Percentiles rank a stretch among this genome's conserved stretches.
phyloP scores from a whole-genome alignment of 1,284 basidiomycete genomes.

The Ceratobasidium sp. region DNA sequence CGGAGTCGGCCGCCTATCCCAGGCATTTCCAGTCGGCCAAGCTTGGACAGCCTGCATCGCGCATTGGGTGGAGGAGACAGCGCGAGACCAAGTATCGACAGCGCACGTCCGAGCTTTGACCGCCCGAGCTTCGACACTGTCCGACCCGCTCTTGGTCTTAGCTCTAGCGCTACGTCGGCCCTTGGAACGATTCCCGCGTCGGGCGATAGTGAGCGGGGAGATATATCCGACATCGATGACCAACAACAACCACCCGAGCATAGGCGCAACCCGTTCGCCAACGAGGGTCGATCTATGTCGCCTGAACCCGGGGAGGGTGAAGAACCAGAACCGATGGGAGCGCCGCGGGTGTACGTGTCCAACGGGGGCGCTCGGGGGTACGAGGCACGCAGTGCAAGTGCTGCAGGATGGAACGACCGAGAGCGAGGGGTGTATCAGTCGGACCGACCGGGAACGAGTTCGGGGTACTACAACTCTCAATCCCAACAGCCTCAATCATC shows the following conservation, averaged over 20 bases:
- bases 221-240: conserved; percentile 2
- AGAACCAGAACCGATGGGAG: neutral
- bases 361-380: neutral
- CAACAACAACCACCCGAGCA: neutral
- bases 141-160: neutral
- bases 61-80: conserved; percentile 17
- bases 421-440: neutral
- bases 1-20: conserved; percentile 3
- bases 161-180: neutral
- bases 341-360: neutral
- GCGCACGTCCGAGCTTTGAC: conserved; percentile 7
- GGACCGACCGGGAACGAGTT: conserved; percentile 32
- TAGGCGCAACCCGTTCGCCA: neutral
- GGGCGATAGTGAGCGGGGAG: conserved; percentile 15
- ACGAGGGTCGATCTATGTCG: neutral
- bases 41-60: conserved; percentile 21
- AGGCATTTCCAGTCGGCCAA: conserved; percentile 6
- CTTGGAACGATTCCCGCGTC: conserved; percentile 2
- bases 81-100: conserved; percentile 32
- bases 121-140: conserved; percentile 35
- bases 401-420: conserved; percentile 27
- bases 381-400: neutral
- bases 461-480: conserved; percentile 26
- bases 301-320: neutral
- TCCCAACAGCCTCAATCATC: neutral